phyloP scores from a whole-genome alignment of 2,329 filamentous ascomycete genomes.

The Thelonectria olida region DNA sequence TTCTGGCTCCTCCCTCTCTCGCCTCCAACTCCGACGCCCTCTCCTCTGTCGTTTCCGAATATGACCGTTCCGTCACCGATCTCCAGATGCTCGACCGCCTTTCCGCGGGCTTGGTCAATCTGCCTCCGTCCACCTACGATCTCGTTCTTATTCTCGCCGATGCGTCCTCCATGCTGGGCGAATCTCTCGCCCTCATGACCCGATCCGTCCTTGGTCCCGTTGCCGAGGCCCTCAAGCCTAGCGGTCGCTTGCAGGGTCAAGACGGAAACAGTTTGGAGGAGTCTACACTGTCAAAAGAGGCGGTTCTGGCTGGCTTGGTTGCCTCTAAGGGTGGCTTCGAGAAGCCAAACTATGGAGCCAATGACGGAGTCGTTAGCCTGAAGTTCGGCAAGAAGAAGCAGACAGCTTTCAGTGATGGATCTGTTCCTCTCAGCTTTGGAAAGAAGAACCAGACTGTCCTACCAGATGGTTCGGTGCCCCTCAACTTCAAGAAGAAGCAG shows the following conservation, averaged over 20 bases:
- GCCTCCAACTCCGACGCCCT: conserved; percentile 85
- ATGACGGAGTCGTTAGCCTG: conserved; percentile 64
- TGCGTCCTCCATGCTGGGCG: conserved; percentile 72
- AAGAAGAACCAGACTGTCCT: conserved; percentile 35
- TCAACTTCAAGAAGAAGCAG: conserved; percentile 54
- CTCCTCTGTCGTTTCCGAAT: conserved; percentile 72
- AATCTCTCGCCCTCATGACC: conserved; percentile 71
- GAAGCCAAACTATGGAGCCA: conserved; percentile 73
- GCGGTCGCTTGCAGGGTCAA: conserved; percentile 74
- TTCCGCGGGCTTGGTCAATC: conserved; percentile 79
- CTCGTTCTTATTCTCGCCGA: conserved; percentile 85
- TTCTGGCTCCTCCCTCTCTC: conserved; percentile 90
- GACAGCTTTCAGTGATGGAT: conserved; percentile 31
- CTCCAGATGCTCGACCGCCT: conserved; percentile 98
- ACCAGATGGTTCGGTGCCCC: conserved; percentile 36
- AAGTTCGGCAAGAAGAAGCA: conserved; percentile 51
- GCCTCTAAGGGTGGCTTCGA: conserved; percentile 71
- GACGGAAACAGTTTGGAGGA: conserved; percentile 67
- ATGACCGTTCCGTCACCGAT: conserved; percentile 82
- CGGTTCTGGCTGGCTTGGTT: conserved; percentile 83
- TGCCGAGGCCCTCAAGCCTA: conserved; percentile 74
- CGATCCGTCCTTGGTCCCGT: conserved; percentile 75
- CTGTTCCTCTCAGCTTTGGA: conserved; percentile 53
- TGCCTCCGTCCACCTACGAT: conserved; percentile 83
- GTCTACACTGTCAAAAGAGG: conserved; percentile 67